Evolutionary conservation across 352 stramenopile species (phyloP).

Genomic region (Pythium aristosporum): DNA sequence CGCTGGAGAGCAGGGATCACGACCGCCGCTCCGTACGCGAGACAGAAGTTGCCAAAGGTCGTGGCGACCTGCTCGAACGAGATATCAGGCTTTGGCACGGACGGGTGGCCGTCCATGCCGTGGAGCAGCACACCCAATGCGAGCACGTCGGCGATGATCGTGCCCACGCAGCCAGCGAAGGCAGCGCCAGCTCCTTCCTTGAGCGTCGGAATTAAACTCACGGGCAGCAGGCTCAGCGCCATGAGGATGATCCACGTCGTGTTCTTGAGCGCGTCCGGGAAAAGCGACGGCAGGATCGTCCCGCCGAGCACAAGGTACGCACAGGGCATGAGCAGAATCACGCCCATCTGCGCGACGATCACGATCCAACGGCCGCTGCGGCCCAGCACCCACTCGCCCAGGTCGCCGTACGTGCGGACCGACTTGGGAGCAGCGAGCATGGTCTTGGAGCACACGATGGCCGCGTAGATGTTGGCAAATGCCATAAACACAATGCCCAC

Average conservation of each 20-base stretch:
- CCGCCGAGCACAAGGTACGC: constrained; percentile 62
- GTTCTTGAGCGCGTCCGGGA: constrained; percentile 42
- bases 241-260: constrained; percentile 69
- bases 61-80: constrained; percentile 51
- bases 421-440: constrained; percentile 50
- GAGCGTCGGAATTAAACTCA: constrained; percentile 57
- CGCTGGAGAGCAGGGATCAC: constrained; percentile 64
- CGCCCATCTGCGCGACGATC: constrained; percentile 52
- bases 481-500: constrained; percentile 65
- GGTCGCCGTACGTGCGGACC: constrained; percentile 60
- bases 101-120: constrained; percentile 54
- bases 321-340: constrained; percentile 53
- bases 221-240: constrained; percentile 45
- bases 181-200: constrained; percentile 61
- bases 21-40: constrained; percentile 62
- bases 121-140: constrained; percentile 46
- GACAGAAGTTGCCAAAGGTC: constrained; percentile 61
- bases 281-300: constrained; percentile 47
- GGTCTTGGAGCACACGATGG: constrained; percentile 53
- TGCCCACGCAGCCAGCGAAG: constrained; percentile 59
- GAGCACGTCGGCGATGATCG: constrained; percentile 58
- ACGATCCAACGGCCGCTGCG: constrained; percentile 48
- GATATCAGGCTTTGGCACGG: constrained; percentile 40
- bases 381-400: constrained; percentile 59
- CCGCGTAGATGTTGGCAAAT: constrained; percentile 65